Base-by-base conservation (phyloP, 2,329 filamentous ascomycete genomes). In the Graphiopsis chlorocephala region DNA sequence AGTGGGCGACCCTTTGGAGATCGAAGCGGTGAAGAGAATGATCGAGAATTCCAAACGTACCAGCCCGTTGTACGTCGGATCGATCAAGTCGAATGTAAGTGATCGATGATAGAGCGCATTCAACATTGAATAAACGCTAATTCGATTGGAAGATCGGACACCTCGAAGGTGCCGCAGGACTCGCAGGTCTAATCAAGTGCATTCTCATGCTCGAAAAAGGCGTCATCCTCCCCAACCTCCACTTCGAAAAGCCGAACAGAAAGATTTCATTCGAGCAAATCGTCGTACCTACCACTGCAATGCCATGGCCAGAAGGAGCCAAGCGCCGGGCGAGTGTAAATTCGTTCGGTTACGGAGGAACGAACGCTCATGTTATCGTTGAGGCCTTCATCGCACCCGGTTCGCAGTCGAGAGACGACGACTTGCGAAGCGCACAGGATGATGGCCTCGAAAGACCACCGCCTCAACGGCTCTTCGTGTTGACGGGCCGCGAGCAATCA, bases 311-410 rank as follows among this genome's bases (percentile, higher is more conserved):
- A 0, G 64, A 71, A 17, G 35, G 61, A 8, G 63, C 66, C 5
- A 12, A 64, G 2, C 58, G 67, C 8, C 59, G 68, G 25, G 62
- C 63, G 5, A 64, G 62, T 31, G 50, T 61, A 42, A 72, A 74
- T 64, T 67, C 57, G n/a, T 73, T 74, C 38, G 72, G 72, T 12
- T 68, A 68, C 55, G 72, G 72, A 2, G 72, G 72, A 11, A 67
- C 71, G 10, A 75, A 74, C 45, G 66, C 69, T 0, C 73, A 74
- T 45, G 70, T 65, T 2, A 72, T 74, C 42, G n/a, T 74, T 1
- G 70, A 73, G 48, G 48, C 48, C n/a, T 26, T 26, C 25, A 23
- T 52, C 47, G 23, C 20, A 28, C 25, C 47, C 25, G n/a, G n/a
- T 26, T 17, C 29, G 29, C 50, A 55, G 31, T 26, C 25, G 14